Evolutionary conservation across 768 basidiomycete genomes (phyloP), one percentile per base, ranked within the genome.

Genomic region (Pulveroboletus ravenelii): DNA sequence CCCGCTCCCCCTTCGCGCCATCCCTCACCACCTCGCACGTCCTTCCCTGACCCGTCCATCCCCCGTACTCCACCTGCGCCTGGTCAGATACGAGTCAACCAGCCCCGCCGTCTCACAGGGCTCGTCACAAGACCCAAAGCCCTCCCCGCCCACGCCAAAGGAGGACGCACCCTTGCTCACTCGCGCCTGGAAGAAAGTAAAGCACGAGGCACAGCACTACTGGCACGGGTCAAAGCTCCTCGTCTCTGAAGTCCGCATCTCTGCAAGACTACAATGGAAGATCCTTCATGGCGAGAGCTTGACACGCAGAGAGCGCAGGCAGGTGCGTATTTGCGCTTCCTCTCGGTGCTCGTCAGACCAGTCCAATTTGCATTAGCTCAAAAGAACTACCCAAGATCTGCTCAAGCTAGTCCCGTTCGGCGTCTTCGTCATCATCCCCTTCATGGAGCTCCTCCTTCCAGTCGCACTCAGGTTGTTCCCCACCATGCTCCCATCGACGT

Each of bases 391-490:
- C 0, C 85, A 86, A 69, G 96, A 99, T 70, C 65, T 98, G 29
- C 71, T 99, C 47, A 84, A 96, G 29, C 83, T 99, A 13, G 84
- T 98, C 20, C 96, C 96, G 1, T 99, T 99, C 70, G 82, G 89
- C 7, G 92, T 92, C 44, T 97, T 99, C 72, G 65, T 98, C 55
- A 76, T 96, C 60, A 91, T 99, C 3, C 96, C 96, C 1, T 98
- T 98, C 78, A 98, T 98, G 95, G 96, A 98, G 66, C 67, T 99
- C 15, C 77, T 99, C 5, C 81, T 99, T 3, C 96, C 96, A 2
- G 91, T 99, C 36, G 94, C 93, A 0, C 78, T 99, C 57, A 96
- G 95, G 68, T 71, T 99, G 39, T 99, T 99, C 79, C 96, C 96
- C 13, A 97, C 89, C 69, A 98, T 98, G 93, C 81, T 99, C 6